Conservation (phyloP, 1,139 yeast genomes). For the Yamadazyma oceani region DNA sequence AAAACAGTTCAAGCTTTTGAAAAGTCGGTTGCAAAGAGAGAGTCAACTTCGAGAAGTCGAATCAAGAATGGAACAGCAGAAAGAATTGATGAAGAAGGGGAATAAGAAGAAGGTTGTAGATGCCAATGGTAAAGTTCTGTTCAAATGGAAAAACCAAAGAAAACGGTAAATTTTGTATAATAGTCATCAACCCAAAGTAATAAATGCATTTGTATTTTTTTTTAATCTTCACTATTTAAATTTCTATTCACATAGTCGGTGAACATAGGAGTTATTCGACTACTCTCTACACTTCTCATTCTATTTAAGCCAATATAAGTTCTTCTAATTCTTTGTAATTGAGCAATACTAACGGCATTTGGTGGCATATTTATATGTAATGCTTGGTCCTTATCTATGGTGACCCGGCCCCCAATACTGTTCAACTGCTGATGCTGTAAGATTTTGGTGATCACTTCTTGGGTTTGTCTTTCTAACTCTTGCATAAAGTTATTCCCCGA, state of each 20-base stretch:
- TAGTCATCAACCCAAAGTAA: not conserved
- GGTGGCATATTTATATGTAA: slow-evolving; percentile 63
- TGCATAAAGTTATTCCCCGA: slow-evolving; percentile 73
- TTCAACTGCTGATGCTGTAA: slow-evolving; percentile 61
- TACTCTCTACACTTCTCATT: slow-evolving; percentile 68
- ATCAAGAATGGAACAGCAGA: slow-evolving; percentile 69
- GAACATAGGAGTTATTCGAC: slow-evolving; percentile 68
- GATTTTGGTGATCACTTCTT: slow-evolving; percentile 56
- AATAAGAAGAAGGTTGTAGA: slow-evolving; percentile 73
- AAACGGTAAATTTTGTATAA: slow-evolving; percentile 48
- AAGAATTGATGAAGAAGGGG: slow-evolving; percentile 89
- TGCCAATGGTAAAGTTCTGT: slow-evolving; percentile 64
- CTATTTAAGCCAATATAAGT: slow-evolving; percentile 78
- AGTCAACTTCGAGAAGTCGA: slow-evolving; percentile 66
- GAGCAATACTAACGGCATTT: slow-evolving; percentile 65
- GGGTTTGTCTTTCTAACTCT: slow-evolving; percentile 74
- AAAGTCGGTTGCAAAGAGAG: slow-evolving; percentile 66
- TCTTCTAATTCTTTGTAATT: slow-evolving; percentile 79
- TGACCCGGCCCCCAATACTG: slow-evolving; percentile 51
- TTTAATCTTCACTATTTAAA: slow-evolving; percentile 28
- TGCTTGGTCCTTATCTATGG: slow-evolving; percentile 34
- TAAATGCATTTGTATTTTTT: not conserved
- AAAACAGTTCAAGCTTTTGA: slow-evolving; percentile 53
- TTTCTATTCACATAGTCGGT: slow-evolving; percentile 69
- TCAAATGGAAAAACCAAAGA: slow-evolving; percentile 85